phyloP scores from a whole-genome alignment of 192 early-diverging fungal genomes.

The Coemansia sp. region DNA sequence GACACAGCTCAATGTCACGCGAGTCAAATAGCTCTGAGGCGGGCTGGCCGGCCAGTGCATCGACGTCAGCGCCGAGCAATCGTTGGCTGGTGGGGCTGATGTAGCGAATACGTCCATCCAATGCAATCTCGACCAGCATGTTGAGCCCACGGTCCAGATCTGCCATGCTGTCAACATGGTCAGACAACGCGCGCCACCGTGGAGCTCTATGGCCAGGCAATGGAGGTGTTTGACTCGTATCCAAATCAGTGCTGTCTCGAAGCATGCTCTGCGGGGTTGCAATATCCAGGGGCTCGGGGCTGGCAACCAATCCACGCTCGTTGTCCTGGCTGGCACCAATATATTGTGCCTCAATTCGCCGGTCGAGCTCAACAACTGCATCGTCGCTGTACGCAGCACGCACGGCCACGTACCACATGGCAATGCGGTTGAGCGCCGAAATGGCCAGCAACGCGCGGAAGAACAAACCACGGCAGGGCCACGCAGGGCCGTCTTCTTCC shows the following conservation, averaged over 20 bases:
- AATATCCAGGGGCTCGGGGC: background rate
- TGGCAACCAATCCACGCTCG: background rate
- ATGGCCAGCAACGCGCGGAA: slow-evolving; percentile 42
- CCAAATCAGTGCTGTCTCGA: background rate
- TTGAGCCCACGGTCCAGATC: slow-evolving; percentile 35
- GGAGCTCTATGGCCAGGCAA: background rate
- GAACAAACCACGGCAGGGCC: slow-evolving; percentile 45
- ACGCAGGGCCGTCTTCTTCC: slow-evolving; percentile 9
- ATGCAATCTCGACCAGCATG: slow-evolving; percentile 35
- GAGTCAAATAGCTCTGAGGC: slow-evolving; percentile 27
- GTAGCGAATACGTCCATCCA: slow-evolving; percentile 47
- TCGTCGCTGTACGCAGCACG: slow-evolving; percentile 40
- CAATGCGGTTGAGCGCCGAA: slow-evolving; percentile 49
- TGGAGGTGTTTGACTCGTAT: too few relatives aligned
- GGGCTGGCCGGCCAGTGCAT: slow-evolving; percentile 28
- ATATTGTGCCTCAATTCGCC: slow-evolving; percentile 7
- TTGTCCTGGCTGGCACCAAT: background rate
- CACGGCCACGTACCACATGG: slow-evolving; percentile 39
- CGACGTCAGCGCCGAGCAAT: slow-evolving; percentile 27
- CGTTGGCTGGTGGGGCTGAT: slow-evolving; percentile 40
- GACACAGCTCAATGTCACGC: slow-evolving; percentile 21
- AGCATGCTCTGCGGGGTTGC: background rate
- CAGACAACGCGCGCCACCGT: background rate
- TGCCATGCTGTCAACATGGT: background rate
- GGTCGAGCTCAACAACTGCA: slow-evolving; percentile 26